Base-by-base conservation (phyloP, 2,329 filamentous ascomycete species). In the Botrytis deweyae region DNA sequence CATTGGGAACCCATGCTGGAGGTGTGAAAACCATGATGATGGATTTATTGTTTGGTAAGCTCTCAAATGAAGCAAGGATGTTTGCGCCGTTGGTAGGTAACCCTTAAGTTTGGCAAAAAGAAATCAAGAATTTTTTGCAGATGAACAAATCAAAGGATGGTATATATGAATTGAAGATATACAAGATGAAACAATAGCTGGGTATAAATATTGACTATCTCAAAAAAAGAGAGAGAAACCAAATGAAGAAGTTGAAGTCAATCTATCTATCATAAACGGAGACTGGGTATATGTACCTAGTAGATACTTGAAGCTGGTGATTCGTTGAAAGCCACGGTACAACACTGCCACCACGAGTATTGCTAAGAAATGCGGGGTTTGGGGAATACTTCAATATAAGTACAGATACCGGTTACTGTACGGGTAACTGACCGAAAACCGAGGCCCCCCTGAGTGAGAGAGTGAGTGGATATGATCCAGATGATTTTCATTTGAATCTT, bases 1-100 rank as follows among this genome's bases (percentile, higher is more conserved):
- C 85, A 78, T 85, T 82, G 8, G 89, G 89, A 38, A 88, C 86
- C 87, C 88, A 91, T 78, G 87, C 82, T 14, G 90, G 89, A 73
- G 91, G 84, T 70, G 84, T 82, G 82, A 93, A 93, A 16, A 80
- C 78, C 79, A 81, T 81, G 20, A 66, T 78, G 75, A 29, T 71
- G 42, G 5, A 16, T 16, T 66, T 33, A 33, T 36, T 36, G 58
- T 68, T 40, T 42, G 36, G 16, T n/a, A 33, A 55, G 65, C 46
- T 40, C 46, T 55, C 29, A 9, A 25, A 29, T 29, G 1, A 42
- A 64, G n/a, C 6, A 55, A 4, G n/a, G 36, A 29, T 29, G 65
- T 22, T 7, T 38, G 16, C 25, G 16, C 25, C 16, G 65, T 55
- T 29, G 52, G 3, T 55, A 29, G n/a, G 14, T 7, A 55, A 67